These are phyloP conservation scores for Cercospora brassicicola DNA, from an alignment of 2,329 filamentous ascomycete genomes.

Conservation along the genomic window DNA sequence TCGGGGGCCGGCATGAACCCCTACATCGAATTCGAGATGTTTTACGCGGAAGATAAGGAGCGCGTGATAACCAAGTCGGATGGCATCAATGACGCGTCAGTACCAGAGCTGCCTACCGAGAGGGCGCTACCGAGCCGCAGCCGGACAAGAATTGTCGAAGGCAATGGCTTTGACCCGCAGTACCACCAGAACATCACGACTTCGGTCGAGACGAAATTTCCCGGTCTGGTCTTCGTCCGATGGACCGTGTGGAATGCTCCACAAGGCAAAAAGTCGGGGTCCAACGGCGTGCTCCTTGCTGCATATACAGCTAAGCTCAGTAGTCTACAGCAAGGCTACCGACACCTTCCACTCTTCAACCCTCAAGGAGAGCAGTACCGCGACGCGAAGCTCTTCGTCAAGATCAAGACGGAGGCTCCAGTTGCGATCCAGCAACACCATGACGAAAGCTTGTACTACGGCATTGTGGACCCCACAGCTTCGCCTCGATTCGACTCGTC, in stretches of 20 bases:
- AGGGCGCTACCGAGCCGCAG: slow-evolving; percentile 72
- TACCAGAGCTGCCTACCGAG: slow-evolving; percentile 63
- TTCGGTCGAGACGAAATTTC: slow-evolving; percentile 87
- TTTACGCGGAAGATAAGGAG: slow-evolving; percentile 87
- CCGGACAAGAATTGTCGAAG: slow-evolving; percentile 75
- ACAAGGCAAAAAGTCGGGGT: slow-evolving; percentile 68
- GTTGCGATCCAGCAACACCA: slow-evolving; percentile 30
- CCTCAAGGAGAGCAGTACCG: slow-evolving; percentile 87
- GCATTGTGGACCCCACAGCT: slow-evolving; percentile 28
- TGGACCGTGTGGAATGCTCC: slow-evolving; percentile 87
- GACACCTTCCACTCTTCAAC: slow-evolving; percentile 86
- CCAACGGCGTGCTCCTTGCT: slow-evolving; percentile 65
- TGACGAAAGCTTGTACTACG: slow-evolving; percentile 32
- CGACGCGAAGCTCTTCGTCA: slow-evolving; percentile 92
- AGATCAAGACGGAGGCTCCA: slow-evolving; percentile 64
- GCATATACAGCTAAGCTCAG: slow-evolving; percentile 90
- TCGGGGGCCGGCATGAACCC: slow-evolving; percentile 78
- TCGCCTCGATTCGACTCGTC: slow-evolving; percentile 37
- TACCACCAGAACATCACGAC: slow-evolving; percentile 81
- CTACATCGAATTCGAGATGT: slow-evolving; percentile 92
- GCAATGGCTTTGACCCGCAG: slow-evolving; percentile 90
- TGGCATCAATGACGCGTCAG: slow-evolving; percentile 65
- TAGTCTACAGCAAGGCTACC: slow-evolving; percentile 87
- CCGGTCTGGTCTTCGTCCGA: slow-evolving; percentile 87
- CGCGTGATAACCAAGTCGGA: slow-evolving; percentile 68